These are phyloP conservation scores for Anastatica hierochuntica DNA, from an alignment of 345 rosid species.

Conservation along the genomic window DNA sequence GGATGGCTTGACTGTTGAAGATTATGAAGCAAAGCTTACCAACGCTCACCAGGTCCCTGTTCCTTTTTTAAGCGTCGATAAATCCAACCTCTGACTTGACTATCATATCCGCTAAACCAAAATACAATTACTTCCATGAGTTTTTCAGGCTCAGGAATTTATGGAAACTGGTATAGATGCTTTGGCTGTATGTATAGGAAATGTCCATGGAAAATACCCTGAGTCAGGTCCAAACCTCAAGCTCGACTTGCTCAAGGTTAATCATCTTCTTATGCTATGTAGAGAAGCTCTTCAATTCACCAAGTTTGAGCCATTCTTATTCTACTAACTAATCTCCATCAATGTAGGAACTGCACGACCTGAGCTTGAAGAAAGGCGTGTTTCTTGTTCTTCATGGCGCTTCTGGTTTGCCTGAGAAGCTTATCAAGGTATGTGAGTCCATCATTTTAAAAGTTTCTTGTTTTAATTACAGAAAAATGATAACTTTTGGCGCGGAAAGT, in stretches of 20 bases:
- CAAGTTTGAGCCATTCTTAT: neutral
- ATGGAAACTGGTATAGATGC: constrained; percentile 83
- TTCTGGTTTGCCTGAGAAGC: constrained; percentile 65
- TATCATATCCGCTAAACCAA: neutral
- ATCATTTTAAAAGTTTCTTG: neutral
- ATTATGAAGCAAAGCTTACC: constrained; percentile 85
- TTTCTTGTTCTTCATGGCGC: constrained; percentile 93
- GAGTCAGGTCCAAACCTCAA: constrained; percentile 77
- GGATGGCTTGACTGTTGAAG: constrained; percentile 89
- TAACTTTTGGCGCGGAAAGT: too few relatives aligned
- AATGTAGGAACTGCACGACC: constrained; percentile 48
- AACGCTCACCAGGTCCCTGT: constrained; percentile 59
- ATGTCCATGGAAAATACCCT: constrained; percentile 93
- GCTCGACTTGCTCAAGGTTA: constrained; percentile 78
- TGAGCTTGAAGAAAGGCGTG: constrained; percentile 70
- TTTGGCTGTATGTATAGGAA: constrained; percentile 94
- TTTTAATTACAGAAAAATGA: too few relatives aligned
- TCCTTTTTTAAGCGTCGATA: neutral
- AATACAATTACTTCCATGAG: neutral
- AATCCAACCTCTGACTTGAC: constrained; percentile 6
- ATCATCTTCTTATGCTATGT: neutral
- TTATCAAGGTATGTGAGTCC: constrained; percentile 49
- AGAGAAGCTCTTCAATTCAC: neutral
- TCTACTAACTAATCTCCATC: constrained; percentile 1
- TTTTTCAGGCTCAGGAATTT: constrained; percentile 76